Base-by-base conservation (phyloP, 805 yeast genomes). In the Yamadazyma sp. region DNA sequence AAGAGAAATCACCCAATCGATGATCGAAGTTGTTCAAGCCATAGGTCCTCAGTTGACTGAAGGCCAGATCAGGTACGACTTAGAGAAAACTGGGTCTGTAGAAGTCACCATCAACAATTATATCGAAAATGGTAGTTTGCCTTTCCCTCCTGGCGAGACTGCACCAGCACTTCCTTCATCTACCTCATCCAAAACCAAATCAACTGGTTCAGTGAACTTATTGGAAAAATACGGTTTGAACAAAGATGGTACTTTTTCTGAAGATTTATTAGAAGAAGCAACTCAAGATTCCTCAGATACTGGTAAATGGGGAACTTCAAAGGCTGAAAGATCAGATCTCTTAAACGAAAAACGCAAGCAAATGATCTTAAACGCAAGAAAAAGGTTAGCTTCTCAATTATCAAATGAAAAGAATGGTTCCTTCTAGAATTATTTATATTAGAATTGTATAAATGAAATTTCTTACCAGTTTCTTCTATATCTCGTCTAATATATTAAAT, bases 21-120 rank as follows among this genome's bases (percentile, higher is more conserved):
- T 91, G 98, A 70, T 91, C 28, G 93, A 83, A 44, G 80, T 85
- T 0, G 96, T 91, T 2, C 84, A 79, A 47, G 78, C 87, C 27
- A 68, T 91, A 36, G 95, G 88, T 0, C 96, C 97, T 4, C 67
- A 69, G 14, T 62, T 86, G 21, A 69, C 84, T 1, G 71, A 61
- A 4, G 84, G 75, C 6, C 94, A 85, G 53, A 86, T 93, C 42
- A 69, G 80, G 42, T 68, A 70, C 42, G 95, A 84, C 54, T 70
- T 93, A 42, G 78, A 80, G 50, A 68, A 76, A 40, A 78, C 93
- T 0, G 94, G 95, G 0, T 80, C 84, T 6, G 89, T 89, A 1
- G 89, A 86, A 55, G 73, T 60, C 7, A 89, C 98, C 0, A 80
- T 88, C 7, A 85, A 87, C 33, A 71, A 79, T 28, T 80, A 75